Percentiles rank a stretch among this genome's conserved stretches.
phyloP scores from a whole-genome alignment of 352 stramenopile genomes.

The Pythium monospermum region DNA sequence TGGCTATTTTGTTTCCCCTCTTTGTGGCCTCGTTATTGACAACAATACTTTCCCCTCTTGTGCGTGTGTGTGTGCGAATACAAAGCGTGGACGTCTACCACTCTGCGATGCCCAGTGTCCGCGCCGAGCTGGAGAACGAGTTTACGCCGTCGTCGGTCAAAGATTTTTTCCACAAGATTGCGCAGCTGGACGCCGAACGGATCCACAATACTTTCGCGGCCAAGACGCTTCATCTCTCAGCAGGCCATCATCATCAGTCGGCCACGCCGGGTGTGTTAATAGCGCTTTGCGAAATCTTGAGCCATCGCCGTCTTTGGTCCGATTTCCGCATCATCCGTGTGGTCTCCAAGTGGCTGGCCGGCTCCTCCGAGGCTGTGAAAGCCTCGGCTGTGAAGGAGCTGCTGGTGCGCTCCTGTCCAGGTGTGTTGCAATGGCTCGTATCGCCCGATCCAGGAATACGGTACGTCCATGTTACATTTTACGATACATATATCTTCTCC shows the following conservation, averaged over 20 bases:
- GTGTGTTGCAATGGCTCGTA: slow-evolving; percentile 70
- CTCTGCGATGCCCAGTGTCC: slow-evolving; percentile 61
- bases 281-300: slow-evolving; percentile 75
- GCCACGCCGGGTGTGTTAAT: slow-evolving; percentile 13
- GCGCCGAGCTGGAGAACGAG: slow-evolving; percentile 69
- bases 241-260: too few species aligned
- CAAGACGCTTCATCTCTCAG: not conserved
- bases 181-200: slow-evolving; percentile 64
- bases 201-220: slow-evolving; percentile 47
- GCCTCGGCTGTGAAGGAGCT: slow-evolving; percentile 31
- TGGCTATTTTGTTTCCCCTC: too few species aligned
- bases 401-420: slow-evolving; percentile 49
- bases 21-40: too few species aligned
- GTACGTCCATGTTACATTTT: slow-evolving; percentile 20
- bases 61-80: not conserved
- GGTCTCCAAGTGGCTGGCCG: slow-evolving; percentile 60
- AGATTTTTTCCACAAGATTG: slow-evolving; percentile 72
- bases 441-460: slow-evolving; percentile 73
- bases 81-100: slow-evolving; percentile 83
- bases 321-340: slow-evolving; percentile 78
- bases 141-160: slow-evolving; percentile 70
- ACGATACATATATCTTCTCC: not conserved
- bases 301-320: slow-evolving; percentile 64
- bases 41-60: too few species aligned
- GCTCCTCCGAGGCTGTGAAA: slow-evolving; percentile 29